Evolutionary conservation across 192 early-diverging fungal species (phyloP).

Genomic region (Rhizoclosmatium sp.): DNA sequence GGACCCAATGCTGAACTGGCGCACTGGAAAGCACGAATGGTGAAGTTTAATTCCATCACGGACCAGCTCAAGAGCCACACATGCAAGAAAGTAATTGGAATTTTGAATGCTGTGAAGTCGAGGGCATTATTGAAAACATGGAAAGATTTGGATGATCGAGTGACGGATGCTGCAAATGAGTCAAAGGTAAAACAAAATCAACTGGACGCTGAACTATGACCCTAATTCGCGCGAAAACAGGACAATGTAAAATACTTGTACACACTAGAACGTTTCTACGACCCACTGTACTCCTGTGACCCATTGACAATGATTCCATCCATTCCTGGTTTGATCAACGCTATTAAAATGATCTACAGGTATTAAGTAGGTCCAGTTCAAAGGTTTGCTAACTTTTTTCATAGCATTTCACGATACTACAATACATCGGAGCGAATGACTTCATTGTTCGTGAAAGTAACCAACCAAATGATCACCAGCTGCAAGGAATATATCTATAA

Average conservation of each 20-base stretch:
- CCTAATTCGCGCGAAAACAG: slow-evolving; percentile 22
- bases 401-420: slow-evolving; percentile 70
- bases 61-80: slow-evolving; percentile 66
- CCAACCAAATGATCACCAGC: slow-evolving; percentile 75
- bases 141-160: slow-evolving; percentile 72
- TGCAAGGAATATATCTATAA: slow-evolving; percentile 72
- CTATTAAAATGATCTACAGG: slow-evolving; percentile 74
- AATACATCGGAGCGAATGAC: slow-evolving; percentile 76
- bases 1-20: slow-evolving; percentile 75
- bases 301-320: slow-evolving; percentile 71
- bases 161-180: slow-evolving; percentile 76
- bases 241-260: slow-evolving; percentile 75
- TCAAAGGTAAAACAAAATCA: slow-evolving; percentile 49
- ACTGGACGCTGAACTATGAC: neutral
- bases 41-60: slow-evolving; percentile 74
- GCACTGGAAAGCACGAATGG: slow-evolving; percentile 75
- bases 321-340: slow-evolving; percentile 72
- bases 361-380: slow-evolving; percentile 19
- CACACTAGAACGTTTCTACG: slow-evolving; percentile 72
- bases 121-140: slow-evolving; percentile 64
- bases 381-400: slow-evolving; percentile 1
- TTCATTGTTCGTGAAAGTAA: slow-evolving; percentile 72
- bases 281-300: slow-evolving; percentile 68
- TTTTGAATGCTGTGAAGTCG: slow-evolving; percentile 67
- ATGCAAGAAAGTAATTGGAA: slow-evolving; percentile 74